These are phyloP conservation scores for Diaporthe sp. DNA, from an alignment of 2,329 filamentous ascomycete species.

Conservation along the genomic window DNA sequence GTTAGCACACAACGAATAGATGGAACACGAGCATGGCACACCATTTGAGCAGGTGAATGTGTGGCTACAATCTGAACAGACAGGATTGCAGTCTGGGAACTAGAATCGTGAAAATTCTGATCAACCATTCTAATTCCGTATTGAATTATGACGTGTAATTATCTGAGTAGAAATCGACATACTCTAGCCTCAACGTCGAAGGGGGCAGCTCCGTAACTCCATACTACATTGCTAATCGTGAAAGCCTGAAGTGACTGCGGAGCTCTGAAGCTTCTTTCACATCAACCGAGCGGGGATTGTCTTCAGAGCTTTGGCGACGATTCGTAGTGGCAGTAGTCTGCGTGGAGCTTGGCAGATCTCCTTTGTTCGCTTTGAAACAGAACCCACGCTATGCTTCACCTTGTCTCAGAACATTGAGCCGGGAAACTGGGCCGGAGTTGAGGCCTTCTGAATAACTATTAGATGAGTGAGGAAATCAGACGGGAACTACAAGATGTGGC, in stretches of 20 bases:
- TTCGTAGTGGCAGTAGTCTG: neutral
- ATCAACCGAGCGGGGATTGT: neutral
- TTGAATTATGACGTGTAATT: neutral
- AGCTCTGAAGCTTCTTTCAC: neutral
- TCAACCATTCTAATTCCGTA: neutral
- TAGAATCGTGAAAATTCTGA: neutral
- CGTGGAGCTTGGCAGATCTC: neutral
- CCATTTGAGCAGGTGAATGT: neutral
- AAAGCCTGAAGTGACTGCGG: too few relatives aligned
- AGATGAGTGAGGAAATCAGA: neutral
- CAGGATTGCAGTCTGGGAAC: neutral
- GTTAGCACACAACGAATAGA: neutral
- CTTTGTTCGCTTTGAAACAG: slow-evolving; percentile 1
- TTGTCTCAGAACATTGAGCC: neutral
- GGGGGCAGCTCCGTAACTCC: neutral
- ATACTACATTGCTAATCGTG: too few relatives aligned
- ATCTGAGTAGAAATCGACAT: neutral
- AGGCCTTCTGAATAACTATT: neutral
- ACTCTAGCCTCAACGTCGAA: too few relatives aligned
- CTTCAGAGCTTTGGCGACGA: rapidly evolving
- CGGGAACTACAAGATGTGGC: neutral
- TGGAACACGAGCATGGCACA: neutral
- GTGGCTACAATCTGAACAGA: neutral
- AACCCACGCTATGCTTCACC: neutral
- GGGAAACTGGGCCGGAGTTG: neutral